Percentiles rank a stretch among this genome's conserved stretches.
phyloP scores from a whole-genome alignment of 2,329 filamentous ascomycete genomes.

The Penicillium sp. region DNA sequence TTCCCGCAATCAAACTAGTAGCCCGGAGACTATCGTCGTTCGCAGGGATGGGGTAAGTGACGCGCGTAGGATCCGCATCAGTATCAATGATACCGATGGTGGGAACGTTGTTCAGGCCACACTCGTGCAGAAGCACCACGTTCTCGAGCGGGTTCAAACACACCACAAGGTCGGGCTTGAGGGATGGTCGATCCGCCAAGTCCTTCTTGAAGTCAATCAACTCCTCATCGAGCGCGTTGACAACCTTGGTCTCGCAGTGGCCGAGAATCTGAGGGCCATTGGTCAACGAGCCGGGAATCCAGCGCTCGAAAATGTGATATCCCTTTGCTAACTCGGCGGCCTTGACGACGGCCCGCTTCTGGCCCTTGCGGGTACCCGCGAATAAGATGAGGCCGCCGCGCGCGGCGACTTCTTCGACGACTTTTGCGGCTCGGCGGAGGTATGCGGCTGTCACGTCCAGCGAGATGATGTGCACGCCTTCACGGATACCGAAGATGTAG shows the following conservation, averaged over 20 bases:
- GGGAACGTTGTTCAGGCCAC: slow-evolving; percentile 81
- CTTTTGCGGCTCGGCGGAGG: slow-evolving; percentile 86
- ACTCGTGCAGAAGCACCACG: slow-evolving; percentile 86
- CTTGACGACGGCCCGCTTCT: slow-evolving; percentile 76
- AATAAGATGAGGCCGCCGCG: slow-evolving; percentile 85
- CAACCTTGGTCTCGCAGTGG: slow-evolving; percentile 68
- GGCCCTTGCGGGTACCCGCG: slow-evolving; percentile 81
- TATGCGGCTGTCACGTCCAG: slow-evolving; percentile 87
- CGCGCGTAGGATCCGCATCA: slow-evolving; percentile 86
- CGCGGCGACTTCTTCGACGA: slow-evolving; percentile 84
- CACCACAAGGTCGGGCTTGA: slow-evolving; percentile 88
- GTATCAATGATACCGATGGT: slow-evolving; percentile 96
- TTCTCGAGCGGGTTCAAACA: slow-evolving; percentile 94
- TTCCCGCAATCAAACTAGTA: slow-evolving; percentile 78
- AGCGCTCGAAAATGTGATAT: slow-evolving; percentile 89
- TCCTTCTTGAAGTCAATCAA: slow-evolving; percentile 67
- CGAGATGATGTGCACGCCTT: slow-evolving; percentile 89
- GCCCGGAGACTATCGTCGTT: slow-evolving; percentile 95
- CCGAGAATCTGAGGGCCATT: slow-evolving; percentile 89
- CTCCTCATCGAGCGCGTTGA: slow-evolving; percentile 72
- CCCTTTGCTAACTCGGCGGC: slow-evolving; percentile 76
- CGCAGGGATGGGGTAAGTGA: slow-evolving; percentile 93
- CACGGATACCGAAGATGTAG: slow-evolving; percentile 89
- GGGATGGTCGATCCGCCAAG: slow-evolving; percentile 62
- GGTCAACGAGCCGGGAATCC: slow-evolving; percentile 88